Conservation (phyloP, 768 basidiomycete genomes). For the Russula sp. region DNA sequence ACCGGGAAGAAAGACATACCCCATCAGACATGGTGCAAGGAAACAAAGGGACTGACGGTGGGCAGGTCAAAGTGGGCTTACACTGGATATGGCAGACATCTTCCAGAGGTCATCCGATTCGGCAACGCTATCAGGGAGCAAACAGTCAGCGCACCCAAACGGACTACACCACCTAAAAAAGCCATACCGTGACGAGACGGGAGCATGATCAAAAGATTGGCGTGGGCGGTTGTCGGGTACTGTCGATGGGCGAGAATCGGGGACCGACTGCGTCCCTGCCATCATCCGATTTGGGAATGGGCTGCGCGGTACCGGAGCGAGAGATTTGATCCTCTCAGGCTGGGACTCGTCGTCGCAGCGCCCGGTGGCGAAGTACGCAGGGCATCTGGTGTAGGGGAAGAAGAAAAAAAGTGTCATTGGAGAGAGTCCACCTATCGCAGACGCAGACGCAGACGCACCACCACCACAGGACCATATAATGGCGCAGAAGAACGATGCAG, state of each 20-base stretch:
- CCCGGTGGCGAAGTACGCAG: slow-evolving; percentile 10
- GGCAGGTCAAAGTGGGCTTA: slow-evolving; percentile 28
- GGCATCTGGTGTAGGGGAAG: too few species aligned
- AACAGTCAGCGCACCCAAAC: neutral
- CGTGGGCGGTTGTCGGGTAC: slow-evolving; percentile 21
- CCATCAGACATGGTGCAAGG: slow-evolving; percentile 29
- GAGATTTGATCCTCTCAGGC: slow-evolving; percentile 17
- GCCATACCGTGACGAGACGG: slow-evolving; percentile 45
- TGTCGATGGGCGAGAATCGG: slow-evolving; percentile 32
- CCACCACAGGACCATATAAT: too few species aligned
- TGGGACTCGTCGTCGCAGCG: slow-evolving; percentile 3
- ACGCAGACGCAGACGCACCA: too few species aligned
- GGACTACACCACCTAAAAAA: neutral
- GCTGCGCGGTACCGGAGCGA: slow-evolving; percentile 19
- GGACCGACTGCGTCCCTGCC: slow-evolving; percentile 25
- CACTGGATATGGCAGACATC: slow-evolving; percentile 27
- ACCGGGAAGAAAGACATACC: slow-evolving; percentile 28
- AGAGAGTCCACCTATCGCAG: too few species aligned
- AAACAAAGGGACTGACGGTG: slow-evolving; percentile 24
- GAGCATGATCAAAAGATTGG: slow-evolving; percentile 43
- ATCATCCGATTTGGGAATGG: slow-evolving; percentile 22
- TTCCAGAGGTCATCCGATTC: slow-evolving; percentile 24
- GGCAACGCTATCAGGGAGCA: slow-evolving; percentile 23
- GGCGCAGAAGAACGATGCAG: too few species aligned
- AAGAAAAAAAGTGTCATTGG: too few species aligned